Percentiles rank a stretch among this genome's conserved stretches.
Conservation (phyloP, 202 grass and related monocot genomes). For the Schoenoplectus triqueter region DNA sequence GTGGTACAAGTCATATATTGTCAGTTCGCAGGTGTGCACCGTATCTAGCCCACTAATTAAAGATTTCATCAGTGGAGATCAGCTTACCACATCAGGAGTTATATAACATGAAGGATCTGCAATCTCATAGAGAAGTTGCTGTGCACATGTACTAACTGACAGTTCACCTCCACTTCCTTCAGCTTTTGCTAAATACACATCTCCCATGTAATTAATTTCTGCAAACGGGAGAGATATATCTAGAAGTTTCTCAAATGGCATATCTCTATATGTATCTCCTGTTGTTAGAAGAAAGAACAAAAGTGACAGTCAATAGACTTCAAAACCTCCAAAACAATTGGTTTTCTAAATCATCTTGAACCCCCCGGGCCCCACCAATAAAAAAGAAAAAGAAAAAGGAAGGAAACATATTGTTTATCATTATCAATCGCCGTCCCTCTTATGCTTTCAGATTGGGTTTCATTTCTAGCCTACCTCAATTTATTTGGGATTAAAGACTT, state of each 20-base stretch:
- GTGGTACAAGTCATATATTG: conserved; percentile 22
- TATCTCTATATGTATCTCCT: conserved; percentile 77
- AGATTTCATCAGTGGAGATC: conserved; percentile 29
- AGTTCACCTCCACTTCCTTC: conserved; percentile 76
- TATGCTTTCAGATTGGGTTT: no score
- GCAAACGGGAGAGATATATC: conserved; percentile 93
- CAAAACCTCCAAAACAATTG: neutral
- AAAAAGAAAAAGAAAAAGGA: neutral
- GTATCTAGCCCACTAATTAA: conserved; percentile 19
- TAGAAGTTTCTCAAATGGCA: conserved; percentile 78
- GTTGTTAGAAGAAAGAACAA: conserved; percentile 52
- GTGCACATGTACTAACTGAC: conserved; percentile 66
- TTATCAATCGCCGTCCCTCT: neutral
- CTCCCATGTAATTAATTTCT: conserved; percentile 73
- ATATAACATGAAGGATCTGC: conserved; percentile 78
- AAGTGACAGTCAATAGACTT: conserved; percentile 2
- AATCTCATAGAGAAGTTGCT: conserved; percentile 95
- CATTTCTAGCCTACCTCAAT: no score
- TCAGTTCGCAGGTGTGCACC: neutral
- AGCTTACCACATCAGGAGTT: conserved; percentile 94
- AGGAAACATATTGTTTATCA: neutral
- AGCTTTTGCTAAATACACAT: conserved; percentile 74
- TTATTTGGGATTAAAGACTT: no score
- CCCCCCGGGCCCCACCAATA: neutral
- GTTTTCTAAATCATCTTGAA: neutral